Conservation (phyloP, 192 early-diverging fungal species). For the Rhizophagus prolifer region DNA sequence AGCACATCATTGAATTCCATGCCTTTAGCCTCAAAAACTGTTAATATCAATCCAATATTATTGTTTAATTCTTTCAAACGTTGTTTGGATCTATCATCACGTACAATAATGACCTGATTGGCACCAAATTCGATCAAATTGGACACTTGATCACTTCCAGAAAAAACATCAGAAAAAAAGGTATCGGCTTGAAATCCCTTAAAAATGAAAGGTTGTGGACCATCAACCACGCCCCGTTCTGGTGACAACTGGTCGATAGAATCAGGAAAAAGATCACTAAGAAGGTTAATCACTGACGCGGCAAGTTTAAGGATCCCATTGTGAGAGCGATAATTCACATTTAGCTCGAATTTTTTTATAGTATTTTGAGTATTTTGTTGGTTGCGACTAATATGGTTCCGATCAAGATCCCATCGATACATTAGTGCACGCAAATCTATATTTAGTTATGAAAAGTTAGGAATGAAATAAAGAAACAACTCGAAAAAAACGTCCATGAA, state of each 20-base stretch:
- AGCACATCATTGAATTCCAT: conserved; percentile 20
- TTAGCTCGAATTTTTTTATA: conserved; percentile 7
- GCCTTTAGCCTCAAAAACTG: conserved; percentile 16
- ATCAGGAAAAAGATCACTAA: conserved; percentile 14
- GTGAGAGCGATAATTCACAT: conserved; percentile 22
- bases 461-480: too few species aligned
- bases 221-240: conserved; percentile 1
- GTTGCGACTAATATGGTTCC: background rate
- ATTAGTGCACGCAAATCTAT: conserved; percentile 8
- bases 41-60: conserved; percentile 2
- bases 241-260: background rate
- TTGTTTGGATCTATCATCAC: conserved; percentile 1
- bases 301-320: conserved; percentile 20
- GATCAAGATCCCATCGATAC: conserved; percentile 19
- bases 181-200: background rate
- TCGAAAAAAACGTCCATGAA: too few species aligned
- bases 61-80: background rate
- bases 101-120: conserved; percentile 19
- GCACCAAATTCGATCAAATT: background rate
- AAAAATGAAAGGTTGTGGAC: conserved; percentile 5
- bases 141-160: too few species aligned
- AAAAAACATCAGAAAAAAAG: background rate
- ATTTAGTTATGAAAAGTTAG: background rate
- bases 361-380: too few species aligned
- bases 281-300: conserved; percentile 16